Base-by-base conservation (phyloP, 352 stramenopile species). In the Phytophthora constricta region DNA sequence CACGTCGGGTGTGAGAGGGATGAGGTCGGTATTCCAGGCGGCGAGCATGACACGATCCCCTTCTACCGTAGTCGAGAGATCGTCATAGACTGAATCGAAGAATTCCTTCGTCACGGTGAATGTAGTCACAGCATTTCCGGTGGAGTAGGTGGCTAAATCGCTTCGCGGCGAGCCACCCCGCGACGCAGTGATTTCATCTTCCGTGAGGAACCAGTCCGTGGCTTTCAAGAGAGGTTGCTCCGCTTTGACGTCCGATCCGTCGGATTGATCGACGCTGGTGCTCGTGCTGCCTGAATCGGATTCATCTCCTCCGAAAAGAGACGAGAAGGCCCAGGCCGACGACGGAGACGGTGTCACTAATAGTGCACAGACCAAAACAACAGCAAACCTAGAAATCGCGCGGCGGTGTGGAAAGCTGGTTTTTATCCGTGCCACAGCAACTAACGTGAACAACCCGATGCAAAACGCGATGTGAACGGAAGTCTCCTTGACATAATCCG, bases 191-290 rank as follows among this genome's bases (percentile, higher is more conserved):
- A 91, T 84, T 60, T 91, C 80, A 17, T 73, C 46, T n/a, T 76
- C 63, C 0, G 64, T 84, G 8, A 91, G 65, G 60, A 91, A 89
- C 82, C 82, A 89, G 33, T 77, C 68, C 4, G 60, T 57, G 10
- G 80, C 65, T n/a, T 82, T 69, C n/a, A 89, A 65, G 16, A 74
- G 31, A 17, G 80, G 80, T 49, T 91, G 82, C 17, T 66, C 37
- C 25, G 69, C 50, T 27, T 28, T 56, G 37, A 54, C 17, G 37
- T 64, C 39, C 16, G 23, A 58, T 1, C 28, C 48, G 26, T 59
- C 25, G 3, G 59, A 67, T 41, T 63, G 43, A 19, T 59, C 52
- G 14, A 55, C 52, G 11, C 7, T 41, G 17, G n/a, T 41, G 9
- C 20, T 43, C 20, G 10, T 20, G 23, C 14, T 33, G 23, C 26